Evolutionary conservation across 2,329 filamentous ascomycete genomes (phyloP).

Genomic region (Ophiostoma sp.): DNA sequence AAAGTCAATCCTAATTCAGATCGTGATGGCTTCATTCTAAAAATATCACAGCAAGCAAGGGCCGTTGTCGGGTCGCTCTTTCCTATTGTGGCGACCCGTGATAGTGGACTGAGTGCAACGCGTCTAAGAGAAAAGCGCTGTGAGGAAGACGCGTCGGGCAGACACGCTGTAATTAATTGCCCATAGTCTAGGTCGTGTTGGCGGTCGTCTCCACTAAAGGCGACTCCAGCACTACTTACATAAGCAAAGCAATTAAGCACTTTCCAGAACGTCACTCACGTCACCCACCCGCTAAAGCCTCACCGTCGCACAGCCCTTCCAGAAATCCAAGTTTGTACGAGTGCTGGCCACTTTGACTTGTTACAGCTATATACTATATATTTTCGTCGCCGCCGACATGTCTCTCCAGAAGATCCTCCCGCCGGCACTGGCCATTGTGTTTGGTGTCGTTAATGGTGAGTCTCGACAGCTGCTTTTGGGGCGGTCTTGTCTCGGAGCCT

Average conservation of each 20-base stretch:
- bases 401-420: slow-evolving; percentile 25
- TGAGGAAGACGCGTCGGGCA: slow-evolving; percentile 22
- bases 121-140: slow-evolving; percentile 19
- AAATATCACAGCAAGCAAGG: not conserved
- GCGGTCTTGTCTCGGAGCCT: not conserved
- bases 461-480: not conserved
- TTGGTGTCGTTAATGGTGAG: slow-evolving; percentile 35
- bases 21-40: not conserved
- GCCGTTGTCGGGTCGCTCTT: slow-evolving; percentile 10
- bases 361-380: not conserved
- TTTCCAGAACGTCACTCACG: not conserved
- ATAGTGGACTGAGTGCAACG: slow-evolving; percentile 18
- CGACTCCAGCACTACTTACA: not conserved
- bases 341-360: not conserved
- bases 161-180: slow-evolving; percentile 16
- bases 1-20: not conserved
- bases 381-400: slow-evolving; percentile 18
- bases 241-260: not conserved
- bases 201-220: not conserved
- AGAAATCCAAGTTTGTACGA: not conserved
- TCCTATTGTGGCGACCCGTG: slow-evolving; percentile 5
- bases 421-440: slow-evolving; percentile 32
- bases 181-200: not conserved
- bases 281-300: not conserved
- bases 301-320: not conserved